These are phyloP conservation scores for Chaetothyriales sp. DNA, from an alignment of 2,329 filamentous ascomycete species.

Conservation along the genomic window DNA sequence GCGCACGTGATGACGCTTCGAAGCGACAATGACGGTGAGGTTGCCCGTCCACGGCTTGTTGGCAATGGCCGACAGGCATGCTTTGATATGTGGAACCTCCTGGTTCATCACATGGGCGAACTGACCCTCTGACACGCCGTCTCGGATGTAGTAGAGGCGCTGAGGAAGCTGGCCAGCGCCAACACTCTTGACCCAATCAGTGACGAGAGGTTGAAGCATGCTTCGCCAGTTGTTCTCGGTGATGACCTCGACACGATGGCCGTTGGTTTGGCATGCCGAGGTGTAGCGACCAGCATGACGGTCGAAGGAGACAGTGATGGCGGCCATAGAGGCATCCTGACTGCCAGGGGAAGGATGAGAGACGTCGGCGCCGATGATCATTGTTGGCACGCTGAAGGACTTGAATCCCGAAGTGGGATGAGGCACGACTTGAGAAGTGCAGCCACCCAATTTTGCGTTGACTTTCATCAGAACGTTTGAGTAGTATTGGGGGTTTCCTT, in stretches of 20 bases:
- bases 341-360: conserved; percentile 66
- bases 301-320: conserved; percentile 73
- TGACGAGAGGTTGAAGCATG: conserved; percentile 52
- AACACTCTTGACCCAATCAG: conserved; percentile 48
- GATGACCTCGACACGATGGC: conserved; percentile 68
- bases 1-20: conserved; percentile 87
- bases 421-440: conserved; percentile 45
- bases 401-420: conserved; percentile 23
- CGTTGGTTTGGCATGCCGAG: conserved; percentile 70
- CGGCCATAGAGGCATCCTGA: conserved; percentile 59
- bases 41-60: conserved; percentile 39
- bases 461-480: conserved; percentile 96
- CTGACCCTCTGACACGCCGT: conserved; percentile 81
- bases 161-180: conserved; percentile 44
- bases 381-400: conserved; percentile 41
- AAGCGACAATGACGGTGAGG: conserved; percentile 75
- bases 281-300: conserved; percentile 58
- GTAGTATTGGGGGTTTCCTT: conserved; percentile 66
- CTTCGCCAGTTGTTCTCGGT: conserved; percentile 49
- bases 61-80: conserved; percentile 30
- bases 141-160: conserved; percentile 84
- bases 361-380: conserved; percentile 84
- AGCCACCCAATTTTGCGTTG: conserved; percentile 85
- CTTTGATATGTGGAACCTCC: conserved; percentile 58
- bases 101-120: conserved; percentile 64